Conservation (phyloP, 768 basidiomycete genomes). For the Serendipita sp. region DNA sequence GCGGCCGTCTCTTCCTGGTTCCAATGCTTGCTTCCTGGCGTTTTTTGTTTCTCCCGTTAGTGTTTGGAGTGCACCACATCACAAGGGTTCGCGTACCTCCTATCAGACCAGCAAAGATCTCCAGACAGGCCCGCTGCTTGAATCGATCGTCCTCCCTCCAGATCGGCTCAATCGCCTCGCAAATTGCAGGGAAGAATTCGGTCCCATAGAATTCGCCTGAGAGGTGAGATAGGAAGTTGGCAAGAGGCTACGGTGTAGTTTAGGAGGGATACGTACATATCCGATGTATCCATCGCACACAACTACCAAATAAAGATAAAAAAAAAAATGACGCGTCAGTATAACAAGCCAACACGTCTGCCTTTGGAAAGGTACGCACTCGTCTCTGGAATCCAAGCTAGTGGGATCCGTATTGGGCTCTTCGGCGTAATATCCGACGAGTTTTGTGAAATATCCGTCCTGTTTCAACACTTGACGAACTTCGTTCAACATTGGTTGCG, state of each 20-base stretch:
- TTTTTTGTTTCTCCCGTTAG: conserved; percentile 8
- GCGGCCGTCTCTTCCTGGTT: conserved; percentile 31
- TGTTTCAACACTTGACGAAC: conserved; percentile 33
- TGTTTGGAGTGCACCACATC: not conserved
- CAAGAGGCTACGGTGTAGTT: no score
- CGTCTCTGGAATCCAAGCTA: conserved; percentile 34
- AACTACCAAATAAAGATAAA: conserved; percentile 16
- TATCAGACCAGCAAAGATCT: conserved; percentile 55
- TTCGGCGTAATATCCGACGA: conserved; percentile 60
- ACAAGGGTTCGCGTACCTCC: conserved; percentile 34
- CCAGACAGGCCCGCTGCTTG: conserved; percentile 71
- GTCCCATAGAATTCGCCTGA: conserved; percentile 13
- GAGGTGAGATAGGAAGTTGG: conserved; percentile 18
- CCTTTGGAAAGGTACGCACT: conserved; percentile 33
- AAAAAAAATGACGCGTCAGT: conserved; percentile 6
- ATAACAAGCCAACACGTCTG: conserved; percentile 37
- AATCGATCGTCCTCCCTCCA: conserved; percentile 57
- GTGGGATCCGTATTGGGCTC: conserved; percentile 45
- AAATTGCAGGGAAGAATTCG: conserved; percentile 44
- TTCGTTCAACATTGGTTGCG: conserved; percentile 26
- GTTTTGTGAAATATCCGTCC: conserved; percentile 42
- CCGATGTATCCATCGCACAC: conserved; percentile 19
- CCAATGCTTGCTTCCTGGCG: conserved; percentile 65
- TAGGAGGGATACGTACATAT: conserved; percentile 10
- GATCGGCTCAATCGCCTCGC: conserved; percentile 46